Evolutionary conservation across 805 yeast genomes (phyloP).

Genomic region (Ogataea salicorniae): DNA sequence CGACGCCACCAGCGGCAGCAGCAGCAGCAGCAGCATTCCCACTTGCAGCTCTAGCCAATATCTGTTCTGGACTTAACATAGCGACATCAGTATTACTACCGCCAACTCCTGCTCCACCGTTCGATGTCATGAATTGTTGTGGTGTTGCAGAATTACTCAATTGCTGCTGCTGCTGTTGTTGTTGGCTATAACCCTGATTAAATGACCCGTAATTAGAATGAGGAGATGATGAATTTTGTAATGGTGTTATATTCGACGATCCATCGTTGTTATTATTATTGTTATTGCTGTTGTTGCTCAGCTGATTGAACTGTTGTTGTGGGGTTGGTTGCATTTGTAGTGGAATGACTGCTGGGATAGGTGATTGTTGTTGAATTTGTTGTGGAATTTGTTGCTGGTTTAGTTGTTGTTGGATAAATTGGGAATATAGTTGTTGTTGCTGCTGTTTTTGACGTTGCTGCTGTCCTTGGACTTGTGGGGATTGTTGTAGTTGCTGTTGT

Average conservation of each 20-base stretch:
- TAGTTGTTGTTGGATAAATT: slow-evolving; percentile 20
- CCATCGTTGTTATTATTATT: not conserved
- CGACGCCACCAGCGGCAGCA: not conserved
- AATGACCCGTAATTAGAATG: not conserved
- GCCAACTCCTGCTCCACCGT: slow-evolving; percentile 3
- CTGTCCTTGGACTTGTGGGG: slow-evolving; percentile 5
- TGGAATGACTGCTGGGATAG: slow-evolving; percentile 1
- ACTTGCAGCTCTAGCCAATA: slow-evolving; percentile 27
- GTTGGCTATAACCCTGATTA: not conserved
- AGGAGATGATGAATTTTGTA: slow-evolving; percentile 15
- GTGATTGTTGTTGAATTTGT: slow-evolving; percentile 20
- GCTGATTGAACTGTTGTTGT: slow-evolving; percentile 15
- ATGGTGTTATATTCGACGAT: not conserved
- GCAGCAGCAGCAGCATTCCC: slow-evolving; percentile 2
- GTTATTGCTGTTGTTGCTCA: not conserved
- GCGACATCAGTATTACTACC: slow-evolving; percentile 5
- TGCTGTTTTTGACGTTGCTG: slow-evolving; percentile 13
- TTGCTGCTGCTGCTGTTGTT: slow-evolving; percentile 4
- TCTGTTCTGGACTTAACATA: slow-evolving; percentile 31
- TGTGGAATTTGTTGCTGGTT: slow-evolving; percentile 13
- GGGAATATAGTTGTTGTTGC: slow-evolving; percentile 15
- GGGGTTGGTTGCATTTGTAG: slow-evolving; percentile 9
- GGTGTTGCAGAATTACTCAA: slow-evolving; percentile 4
- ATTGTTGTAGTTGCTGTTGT: not conserved
- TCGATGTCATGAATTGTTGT: slow-evolving; percentile 5